A percentile compares a stretch with the other conserved stretches of the same genome.
These are phyloP conservation scores for Beauveria brongniartii DNA, from an alignment of 2,329 filamentous ascomycete genomes.

Conservation along the genomic window DNA sequence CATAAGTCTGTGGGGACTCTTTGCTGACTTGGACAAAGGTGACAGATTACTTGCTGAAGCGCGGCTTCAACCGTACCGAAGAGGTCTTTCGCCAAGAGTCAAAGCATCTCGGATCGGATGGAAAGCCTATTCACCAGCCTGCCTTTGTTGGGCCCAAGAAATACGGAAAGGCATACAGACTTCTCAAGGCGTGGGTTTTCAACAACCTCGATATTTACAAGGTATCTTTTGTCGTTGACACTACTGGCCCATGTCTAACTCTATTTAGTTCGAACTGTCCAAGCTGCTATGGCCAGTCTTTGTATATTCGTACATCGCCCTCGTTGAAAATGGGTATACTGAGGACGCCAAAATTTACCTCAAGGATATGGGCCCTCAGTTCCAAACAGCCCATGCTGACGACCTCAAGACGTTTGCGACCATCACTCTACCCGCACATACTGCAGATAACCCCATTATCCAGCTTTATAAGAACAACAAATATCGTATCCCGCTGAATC, in stretches of 20 bases:
- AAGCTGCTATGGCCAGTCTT: slow-evolving; percentile 91
- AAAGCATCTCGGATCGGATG: slow-evolving; percentile 71
- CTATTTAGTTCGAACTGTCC: slow-evolving; percentile 65
- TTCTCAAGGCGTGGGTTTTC: slow-evolving; percentile 77
- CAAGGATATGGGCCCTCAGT: slow-evolving; percentile 55
- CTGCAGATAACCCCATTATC: slow-evolving; percentile 66
- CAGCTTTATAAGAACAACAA: slow-evolving; percentile 79
- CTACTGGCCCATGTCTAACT: slow-evolving; percentile 17
- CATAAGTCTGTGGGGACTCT: neutral
- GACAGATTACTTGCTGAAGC: slow-evolving; percentile 91
- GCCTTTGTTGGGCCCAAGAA: slow-evolving; percentile 68
- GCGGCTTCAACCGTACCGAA: slow-evolving; percentile 88
- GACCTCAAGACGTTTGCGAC: slow-evolving; percentile 69
- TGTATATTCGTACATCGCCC: slow-evolving; percentile 81
- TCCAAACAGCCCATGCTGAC: slow-evolving; percentile 70
- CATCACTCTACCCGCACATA: slow-evolving; percentile 69
- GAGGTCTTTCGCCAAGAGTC: slow-evolving; percentile 89
- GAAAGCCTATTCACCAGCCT: slow-evolving; percentile 61
- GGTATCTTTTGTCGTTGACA: slow-evolving; percentile 34
- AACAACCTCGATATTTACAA: slow-evolving; percentile 93
- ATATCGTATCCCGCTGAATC: slow-evolving; percentile 84
- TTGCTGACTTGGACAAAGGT: slow-evolving; percentile 39
- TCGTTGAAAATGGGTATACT: slow-evolving; percentile 63
- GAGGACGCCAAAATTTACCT: slow-evolving; percentile 70
- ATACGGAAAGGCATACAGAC: slow-evolving; percentile 65